Base-by-base conservation (phyloP, 177 flowering plant species). In the Vitis hybrid region DNA sequence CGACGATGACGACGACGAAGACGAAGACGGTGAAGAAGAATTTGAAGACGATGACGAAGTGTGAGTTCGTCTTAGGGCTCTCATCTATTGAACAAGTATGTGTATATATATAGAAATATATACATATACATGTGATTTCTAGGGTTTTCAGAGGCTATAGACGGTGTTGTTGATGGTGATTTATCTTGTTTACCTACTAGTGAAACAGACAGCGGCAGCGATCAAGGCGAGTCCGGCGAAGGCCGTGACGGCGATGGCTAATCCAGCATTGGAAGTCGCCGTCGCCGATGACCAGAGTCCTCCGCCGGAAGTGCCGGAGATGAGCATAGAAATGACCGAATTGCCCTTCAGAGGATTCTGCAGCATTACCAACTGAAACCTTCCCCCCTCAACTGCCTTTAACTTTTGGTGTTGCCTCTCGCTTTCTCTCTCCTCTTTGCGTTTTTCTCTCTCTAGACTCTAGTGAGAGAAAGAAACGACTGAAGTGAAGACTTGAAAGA, bases 231-330 rank as follows among this genome's bases (percentile, higher is more conserved):
- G 55, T 17, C 89, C 90, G 50, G 92, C 92, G 66, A 89, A 58
- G 78, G 90, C 88, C 78, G 93, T 89, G 81, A 87, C 53, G 65
- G 85, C 86, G 49, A 86, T 65, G 60, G 85, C 86, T 60, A 79
- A 59, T 44, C 74, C 78, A 49, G 76, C 68, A 75, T 73, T 70
- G 1, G 78, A 67, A 62, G 70, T 76, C 28, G 62, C 70, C 63
- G 57, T 11, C 38, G 67, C 51, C 18, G 59, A 62, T 24, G 49
- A 24, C 72, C 71, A 62, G 66, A 66, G 56, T 12, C 69, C 64
- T 28, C 67, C 67, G 49, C 75, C 73, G 59, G 67, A 70, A 53
- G 58, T 62, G 62, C 73, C 77, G 67, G 73, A 56, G 61, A 58
- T 28, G 47, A 38, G 47, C 47, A 38, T 38, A 8, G 47, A 38